Conservation (phyloP, 345 rosid genomes). For the Corchorus olitorius region DNA sequence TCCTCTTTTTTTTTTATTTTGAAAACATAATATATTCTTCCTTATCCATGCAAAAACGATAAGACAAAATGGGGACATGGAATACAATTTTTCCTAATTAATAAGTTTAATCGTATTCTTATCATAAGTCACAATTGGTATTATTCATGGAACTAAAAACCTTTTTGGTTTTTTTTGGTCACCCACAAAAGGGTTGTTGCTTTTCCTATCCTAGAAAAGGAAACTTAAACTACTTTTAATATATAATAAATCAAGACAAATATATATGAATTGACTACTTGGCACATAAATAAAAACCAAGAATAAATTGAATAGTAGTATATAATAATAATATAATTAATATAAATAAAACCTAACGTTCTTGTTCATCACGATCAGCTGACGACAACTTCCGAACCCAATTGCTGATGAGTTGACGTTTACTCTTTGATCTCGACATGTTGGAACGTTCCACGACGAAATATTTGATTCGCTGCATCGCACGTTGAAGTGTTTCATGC, state of each 20-base stretch:
- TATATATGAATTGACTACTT: neutral
- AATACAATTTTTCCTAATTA: too few relatives aligned
- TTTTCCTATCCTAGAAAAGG: neutral
- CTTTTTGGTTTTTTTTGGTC: neutral
- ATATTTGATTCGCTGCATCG: conserved; percentile 49
- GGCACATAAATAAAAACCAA: neutral
- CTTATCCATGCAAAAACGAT: too few relatives aligned
- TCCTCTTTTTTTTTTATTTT: too few relatives aligned
- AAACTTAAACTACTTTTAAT: neutral
- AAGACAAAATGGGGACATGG: too few relatives aligned
- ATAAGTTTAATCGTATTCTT: too few relatives aligned
- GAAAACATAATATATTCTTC: too few relatives aligned
- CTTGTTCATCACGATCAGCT: conserved; percentile 26
- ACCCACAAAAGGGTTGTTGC: neutral
- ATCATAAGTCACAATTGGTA: too few relatives aligned
- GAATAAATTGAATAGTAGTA: too few relatives aligned
- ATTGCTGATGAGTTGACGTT: conserved; percentile 21
- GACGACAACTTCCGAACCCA: conserved; percentile 48
- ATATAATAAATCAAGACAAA: neutral
- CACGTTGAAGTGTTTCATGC: conserved; percentile 44
- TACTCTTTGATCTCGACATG: conserved; percentile 34
- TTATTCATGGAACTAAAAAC: neutral
- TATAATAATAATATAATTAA: neutral
- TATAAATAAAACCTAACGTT: conserved; percentile 23
- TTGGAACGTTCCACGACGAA: conserved; percentile 28